A percentile compares a stretch with the other conserved stretches of the same genome.
phyloP scores from a whole-genome alignment of 1,284 basidiomycete species.

The Kwoniella shivajii region DNA sequence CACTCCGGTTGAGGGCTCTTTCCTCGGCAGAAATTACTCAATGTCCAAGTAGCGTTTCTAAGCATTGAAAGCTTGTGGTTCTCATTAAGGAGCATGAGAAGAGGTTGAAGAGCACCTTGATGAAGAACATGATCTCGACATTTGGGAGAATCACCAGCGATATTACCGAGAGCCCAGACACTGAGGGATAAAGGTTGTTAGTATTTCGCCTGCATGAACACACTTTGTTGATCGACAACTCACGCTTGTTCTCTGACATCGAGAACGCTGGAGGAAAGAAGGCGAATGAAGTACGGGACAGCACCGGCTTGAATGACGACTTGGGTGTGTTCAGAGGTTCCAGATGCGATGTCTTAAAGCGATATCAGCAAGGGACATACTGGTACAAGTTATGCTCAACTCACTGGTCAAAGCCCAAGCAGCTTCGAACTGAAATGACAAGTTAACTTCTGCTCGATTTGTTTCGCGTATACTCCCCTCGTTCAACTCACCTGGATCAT shows the following conservation, averaged over 20 bases:
- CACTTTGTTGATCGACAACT: constrained; percentile 16
- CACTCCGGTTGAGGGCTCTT: constrained; percentile 95
- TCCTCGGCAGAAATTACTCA: constrained; percentile 97
- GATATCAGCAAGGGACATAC: background rate
- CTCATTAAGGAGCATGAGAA: constrained; percentile 58
- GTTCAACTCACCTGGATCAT: constrained; percentile 81
- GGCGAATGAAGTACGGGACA: constrained; percentile 96
- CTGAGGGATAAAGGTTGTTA: constrained; percentile 18
- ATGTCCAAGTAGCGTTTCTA: constrained; percentile 94
- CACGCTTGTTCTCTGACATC: constrained; percentile 92
- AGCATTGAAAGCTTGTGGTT: constrained; percentile 96
- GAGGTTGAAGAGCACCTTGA: constrained; percentile 59
- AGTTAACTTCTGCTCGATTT: background rate
- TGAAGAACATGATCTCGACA: constrained; percentile 81
- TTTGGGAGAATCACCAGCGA: constrained; percentile 91
- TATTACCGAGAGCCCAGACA: constrained; percentile 95
- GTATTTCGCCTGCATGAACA: background rate
- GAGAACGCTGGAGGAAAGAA: constrained; percentile 78
- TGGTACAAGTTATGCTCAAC: constrained; percentile 8
- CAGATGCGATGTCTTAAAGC: constrained; percentile 82
- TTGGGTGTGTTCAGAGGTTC: constrained; percentile 97
- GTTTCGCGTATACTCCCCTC: background rate
- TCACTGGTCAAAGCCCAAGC: constrained; percentile 94
- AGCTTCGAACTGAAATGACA: constrained; percentile 78
- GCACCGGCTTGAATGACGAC: constrained; percentile 94